Percentiles rank a stretch among this genome's conserved stretches.
These are phyloP conservation scores for Tilletia horrida DNA, from an alignment of 1,284 basidiomycete species.

Conservation along the genomic window DNA sequence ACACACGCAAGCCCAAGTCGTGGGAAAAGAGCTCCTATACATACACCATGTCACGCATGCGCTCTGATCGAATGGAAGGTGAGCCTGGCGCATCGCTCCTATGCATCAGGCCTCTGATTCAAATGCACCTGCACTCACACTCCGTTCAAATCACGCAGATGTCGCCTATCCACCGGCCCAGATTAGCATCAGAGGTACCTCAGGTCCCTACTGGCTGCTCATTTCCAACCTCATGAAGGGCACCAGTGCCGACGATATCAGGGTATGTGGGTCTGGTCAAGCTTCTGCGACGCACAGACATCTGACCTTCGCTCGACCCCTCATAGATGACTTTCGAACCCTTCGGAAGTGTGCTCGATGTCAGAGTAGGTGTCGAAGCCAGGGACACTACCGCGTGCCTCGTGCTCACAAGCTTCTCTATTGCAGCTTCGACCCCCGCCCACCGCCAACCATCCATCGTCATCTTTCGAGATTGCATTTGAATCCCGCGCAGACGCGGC, in stretches of 20 bases:
- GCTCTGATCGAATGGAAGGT: too few species aligned
- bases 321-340: slow-evolving; percentile 41
- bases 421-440: slow-evolving; percentile 30
- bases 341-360: slow-evolving; percentile 41
- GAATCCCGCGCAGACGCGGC: slow-evolving; percentile 35
- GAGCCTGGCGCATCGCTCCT: too few species aligned
- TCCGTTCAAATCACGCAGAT: neutral
- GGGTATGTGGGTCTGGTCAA: slow-evolving; percentile 17
- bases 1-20: too few species aligned
- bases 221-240: slow-evolving; percentile 46
- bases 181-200: slow-evolving; percentile 44
- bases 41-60: too few species aligned
- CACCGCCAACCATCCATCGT: slow-evolving; percentile 39
- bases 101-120: too few species aligned
- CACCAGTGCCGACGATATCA: slow-evolving; percentile 47
- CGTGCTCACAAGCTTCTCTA: neutral
- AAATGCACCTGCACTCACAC: neutral
- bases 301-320: neutral
- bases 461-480: slow-evolving; percentile 47
- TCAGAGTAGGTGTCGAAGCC: slow-evolving; percentile 27
- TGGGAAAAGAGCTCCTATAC: too few species aligned
- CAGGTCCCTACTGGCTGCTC: slow-evolving; percentile 48
- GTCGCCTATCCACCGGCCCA: slow-evolving; percentile 31
- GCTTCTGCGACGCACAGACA: neutral
- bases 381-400: neutral